Evolutionary conservation across 768 basidiomycete genomes (phyloP).

Genomic region (Tulasnella sp.): DNA sequence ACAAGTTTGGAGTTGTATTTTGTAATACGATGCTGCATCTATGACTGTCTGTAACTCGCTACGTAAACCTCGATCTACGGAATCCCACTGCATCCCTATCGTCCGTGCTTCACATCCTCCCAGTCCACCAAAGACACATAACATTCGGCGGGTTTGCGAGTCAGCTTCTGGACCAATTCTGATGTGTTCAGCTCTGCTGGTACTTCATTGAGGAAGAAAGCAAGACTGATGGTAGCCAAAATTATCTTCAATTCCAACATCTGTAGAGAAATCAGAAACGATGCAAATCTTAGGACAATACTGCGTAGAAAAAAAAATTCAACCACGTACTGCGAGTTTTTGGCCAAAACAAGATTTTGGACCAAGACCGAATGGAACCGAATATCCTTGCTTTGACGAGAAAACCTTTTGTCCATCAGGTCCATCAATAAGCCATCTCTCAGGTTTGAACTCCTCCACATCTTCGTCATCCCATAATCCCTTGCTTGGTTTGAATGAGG

Average conservation of each 20-base stretch:
- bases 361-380: constrained; percentile 1
- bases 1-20: no score
- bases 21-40: no score
- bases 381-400: not conserved
- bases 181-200: constrained; percentile 5
- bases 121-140: no score
- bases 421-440: not conserved
- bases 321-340: not conserved
- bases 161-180: no score
- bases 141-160: no score
- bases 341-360: not conserved
- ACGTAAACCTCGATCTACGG: no score
- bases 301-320: no score
- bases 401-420: not conserved
- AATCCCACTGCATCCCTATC: no score
- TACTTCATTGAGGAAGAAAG: constrained; percentile 4
- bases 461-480: not conserved
- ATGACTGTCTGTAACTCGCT: no score
- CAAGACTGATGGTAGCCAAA: constrained; percentile 1
- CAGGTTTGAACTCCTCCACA: not conserved
- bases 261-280: not conserved
- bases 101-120: no score
- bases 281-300: not conserved
- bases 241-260: not conserved
- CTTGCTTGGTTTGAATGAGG: no score